phyloP scores from a whole-genome alignment of 768 basidiomycete species.

The Boletus rubescentipes region DNA sequence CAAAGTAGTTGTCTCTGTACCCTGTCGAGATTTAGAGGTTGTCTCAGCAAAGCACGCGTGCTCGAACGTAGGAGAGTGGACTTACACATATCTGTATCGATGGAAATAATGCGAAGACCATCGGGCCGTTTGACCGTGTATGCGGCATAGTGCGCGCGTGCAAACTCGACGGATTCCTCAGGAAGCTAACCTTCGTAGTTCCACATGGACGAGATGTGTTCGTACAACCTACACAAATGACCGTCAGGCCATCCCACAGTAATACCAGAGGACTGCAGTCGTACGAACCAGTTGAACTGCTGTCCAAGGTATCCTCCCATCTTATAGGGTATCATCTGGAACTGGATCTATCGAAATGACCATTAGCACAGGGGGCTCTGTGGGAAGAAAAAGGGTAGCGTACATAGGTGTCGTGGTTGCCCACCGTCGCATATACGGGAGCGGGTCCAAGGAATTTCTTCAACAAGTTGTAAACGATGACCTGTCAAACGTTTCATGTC shows the following conservation, averaged over 20 bases:
- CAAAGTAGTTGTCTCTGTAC: too few relatives aligned
- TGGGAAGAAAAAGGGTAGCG: neutral
- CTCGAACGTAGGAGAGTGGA: too few relatives aligned
- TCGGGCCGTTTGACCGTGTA: too few relatives aligned
- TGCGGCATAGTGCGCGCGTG: slow-evolving; percentile 46
- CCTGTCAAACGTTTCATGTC: slow-evolving; percentile 27
- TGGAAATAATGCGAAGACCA: too few relatives aligned
- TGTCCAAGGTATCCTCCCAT: slow-evolving; percentile 30
- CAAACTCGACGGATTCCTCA: slow-evolving; percentile 33
- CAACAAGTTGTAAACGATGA: slow-evolving; percentile 60
- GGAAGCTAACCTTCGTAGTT: slow-evolving; percentile 45
- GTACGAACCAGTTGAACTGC: slow-evolving; percentile 43
- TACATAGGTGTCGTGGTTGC: slow-evolving; percentile 75
- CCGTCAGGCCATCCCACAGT: neutral
- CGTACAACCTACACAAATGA: slow-evolving; percentile 40
- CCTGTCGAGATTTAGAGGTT: too few relatives aligned
- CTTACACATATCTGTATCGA: slow-evolving; percentile 53
- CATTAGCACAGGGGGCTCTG: neutral
- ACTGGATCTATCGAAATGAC: slow-evolving; percentile 9
- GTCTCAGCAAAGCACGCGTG: too few relatives aligned
- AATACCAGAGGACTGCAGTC: neutral
- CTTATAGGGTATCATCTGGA: slow-evolving; percentile 39
- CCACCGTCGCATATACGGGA: slow-evolving; percentile 69
- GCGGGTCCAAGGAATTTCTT: slow-evolving; percentile 56
- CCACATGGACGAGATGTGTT: slow-evolving; percentile 47